Conservation (phyloP, 306 rosid species). For the Ammopiptanthus mongolicus region DNA sequence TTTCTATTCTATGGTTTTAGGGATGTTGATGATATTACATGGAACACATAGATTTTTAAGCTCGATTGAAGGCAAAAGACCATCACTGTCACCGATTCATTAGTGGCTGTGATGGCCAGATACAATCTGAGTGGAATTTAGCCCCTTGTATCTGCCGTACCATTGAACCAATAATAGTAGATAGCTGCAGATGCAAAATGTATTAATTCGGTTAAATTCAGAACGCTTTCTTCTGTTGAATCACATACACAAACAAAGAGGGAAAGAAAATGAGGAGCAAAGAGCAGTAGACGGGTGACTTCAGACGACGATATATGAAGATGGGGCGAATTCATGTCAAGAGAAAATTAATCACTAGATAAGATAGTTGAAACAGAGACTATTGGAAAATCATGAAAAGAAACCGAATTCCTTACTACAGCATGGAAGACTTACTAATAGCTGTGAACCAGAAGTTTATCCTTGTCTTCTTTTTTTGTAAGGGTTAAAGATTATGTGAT, state of each 20-base stretch:
- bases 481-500: conserved; percentile 7
- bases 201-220: conserved; percentile 6
- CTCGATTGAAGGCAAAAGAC: conserved; percentile 21
- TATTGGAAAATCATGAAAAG: background rate
- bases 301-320: background rate
- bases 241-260: background rate
- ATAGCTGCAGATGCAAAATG: conserved; percentile 21
- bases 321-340: background rate
- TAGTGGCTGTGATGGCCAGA: conserved; percentile 17
- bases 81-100: conserved; percentile 17
- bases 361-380: background rate
- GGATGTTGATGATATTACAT: background rate
- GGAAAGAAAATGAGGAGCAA: conserved; percentile 14
- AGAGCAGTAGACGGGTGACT: conserved; percentile 9
- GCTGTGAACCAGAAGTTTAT: conserved; percentile 17
- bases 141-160: conserved; percentile 18
- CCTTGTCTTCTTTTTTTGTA: background rate
- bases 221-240: background rate
- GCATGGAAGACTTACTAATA: conserved; percentile 21
- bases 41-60: conserved; percentile 16
- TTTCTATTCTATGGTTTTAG: background rate
- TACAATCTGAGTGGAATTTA: conserved; percentile 18
- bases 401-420: background rate
- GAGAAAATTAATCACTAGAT: background rate
- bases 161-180: conserved; percentile 4